phyloP scores from a whole-genome alignment of 305 asterid species.

The Salvia sclarea region DNA sequence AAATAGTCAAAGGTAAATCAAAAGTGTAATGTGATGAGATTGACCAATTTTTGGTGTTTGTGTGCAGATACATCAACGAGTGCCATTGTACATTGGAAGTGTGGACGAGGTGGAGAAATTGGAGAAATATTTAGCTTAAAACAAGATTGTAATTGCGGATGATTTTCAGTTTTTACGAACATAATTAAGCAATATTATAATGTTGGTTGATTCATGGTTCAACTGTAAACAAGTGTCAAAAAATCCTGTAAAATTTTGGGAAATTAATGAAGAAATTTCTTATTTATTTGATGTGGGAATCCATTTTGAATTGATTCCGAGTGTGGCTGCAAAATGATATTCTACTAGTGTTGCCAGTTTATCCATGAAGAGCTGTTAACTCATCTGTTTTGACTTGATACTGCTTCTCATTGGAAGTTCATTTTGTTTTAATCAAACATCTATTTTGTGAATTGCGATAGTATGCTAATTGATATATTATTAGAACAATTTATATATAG shows the following conservation, averaged over 20 bases:
- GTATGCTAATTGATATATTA: too few relatives aligned
- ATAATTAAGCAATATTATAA: not conserved
- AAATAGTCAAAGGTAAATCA: too few relatives aligned
- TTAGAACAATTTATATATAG: too few relatives aligned
- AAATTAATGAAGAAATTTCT: not conserved
- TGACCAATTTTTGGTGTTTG: not conserved
- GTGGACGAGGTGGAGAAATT: conserved; percentile 83
- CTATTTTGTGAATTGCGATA: too few relatives aligned
- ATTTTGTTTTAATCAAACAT: too few relatives aligned
- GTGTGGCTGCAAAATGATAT: not conserved
- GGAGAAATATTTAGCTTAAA: conserved; percentile 77
- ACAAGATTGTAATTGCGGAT: conserved; percentile 22
- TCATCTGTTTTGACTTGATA: too few relatives aligned
- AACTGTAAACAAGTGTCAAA: not conserved
- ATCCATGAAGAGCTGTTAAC: too few relatives aligned
- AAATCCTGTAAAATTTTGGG: conserved; percentile 31
- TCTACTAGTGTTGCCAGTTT: too few relatives aligned
- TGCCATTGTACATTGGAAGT: conserved; percentile 87
- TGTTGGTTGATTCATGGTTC: conserved; percentile 22
- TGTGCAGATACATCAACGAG: conserved; percentile 79
- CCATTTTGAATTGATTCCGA: not conserved
- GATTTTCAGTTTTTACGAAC: conserved; percentile 10
- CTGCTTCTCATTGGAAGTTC: too few relatives aligned
- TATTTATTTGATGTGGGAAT: too few relatives aligned
- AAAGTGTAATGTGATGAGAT: not conserved